These are phyloP conservation scores for Pyricularia sp. DNA, from an alignment of 2,329 filamentous ascomycete species.

Conservation along the genomic window DNA sequence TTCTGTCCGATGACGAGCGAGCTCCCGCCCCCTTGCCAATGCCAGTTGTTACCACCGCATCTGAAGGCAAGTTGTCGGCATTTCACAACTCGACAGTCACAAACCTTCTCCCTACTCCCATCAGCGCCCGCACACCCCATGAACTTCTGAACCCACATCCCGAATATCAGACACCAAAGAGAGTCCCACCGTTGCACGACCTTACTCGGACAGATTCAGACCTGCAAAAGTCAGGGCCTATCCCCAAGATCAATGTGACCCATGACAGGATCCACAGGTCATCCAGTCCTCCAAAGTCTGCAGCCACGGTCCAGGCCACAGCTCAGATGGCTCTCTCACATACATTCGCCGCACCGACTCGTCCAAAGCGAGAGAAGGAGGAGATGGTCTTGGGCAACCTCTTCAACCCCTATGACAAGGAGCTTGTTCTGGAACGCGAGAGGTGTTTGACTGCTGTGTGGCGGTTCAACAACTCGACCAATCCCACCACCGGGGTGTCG, in stretches of 20 bases:
- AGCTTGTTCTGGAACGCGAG: constrained; percentile 75
- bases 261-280: constrained; percentile 30
- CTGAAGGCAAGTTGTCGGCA: constrained; percentile 53
- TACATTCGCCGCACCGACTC: constrained; percentile 29
- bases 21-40: constrained; percentile 49
- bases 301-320: constrained; percentile 36
- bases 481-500: constrained; percentile 63
- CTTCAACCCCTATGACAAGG: constrained; percentile 72
- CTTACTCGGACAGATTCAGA: constrained; percentile 37
- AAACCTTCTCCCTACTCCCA: constrained; percentile 52
- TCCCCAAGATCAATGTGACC: constrained; percentile 51
- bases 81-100: constrained; percentile 33
- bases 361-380: constrained; percentile 62
- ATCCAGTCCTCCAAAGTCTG: constrained; percentile 21
- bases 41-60: constrained; percentile 31
- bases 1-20: constrained; percentile 48
- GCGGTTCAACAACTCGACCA: constrained; percentile 77
- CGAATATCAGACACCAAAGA: constrained; percentile 14
- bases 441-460: constrained; percentile 73
- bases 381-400: constrained; percentile 76
- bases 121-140: constrained; percentile 39
- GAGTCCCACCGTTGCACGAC: constrained; percentile 52
- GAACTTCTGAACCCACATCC: neutral
- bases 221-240: constrained; percentile 19
- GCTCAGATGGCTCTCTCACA: constrained; percentile 51